Percentiles rank a stretch among this genome's conserved stretches.
phyloP scores from a whole-genome alignment of 352 stramenopile genomes.

The Phytophthora aleatoria region DNA sequence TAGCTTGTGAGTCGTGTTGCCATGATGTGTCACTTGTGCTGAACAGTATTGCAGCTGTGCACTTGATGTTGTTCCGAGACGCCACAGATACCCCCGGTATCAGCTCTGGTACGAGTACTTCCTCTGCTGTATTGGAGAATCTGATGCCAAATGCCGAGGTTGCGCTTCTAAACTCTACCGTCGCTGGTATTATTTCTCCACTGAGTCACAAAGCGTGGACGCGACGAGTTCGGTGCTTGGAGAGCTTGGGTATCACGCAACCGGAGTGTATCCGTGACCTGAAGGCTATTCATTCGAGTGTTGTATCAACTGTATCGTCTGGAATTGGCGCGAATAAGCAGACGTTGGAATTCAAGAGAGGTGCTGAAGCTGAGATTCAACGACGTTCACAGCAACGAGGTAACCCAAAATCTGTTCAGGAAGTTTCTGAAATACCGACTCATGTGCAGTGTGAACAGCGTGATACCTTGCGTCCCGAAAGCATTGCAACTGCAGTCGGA shows the following conservation, averaged over 20 bases:
- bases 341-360: constrained; percentile 19
- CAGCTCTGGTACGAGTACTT: background rate
- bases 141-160: background rate
- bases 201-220: constrained; percentile 36
- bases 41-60: constrained; percentile 2
- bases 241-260: constrained; percentile 9
- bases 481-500: background rate
- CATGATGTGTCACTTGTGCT: constrained; percentile 1
- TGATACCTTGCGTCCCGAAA: background rate
- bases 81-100: background rate
- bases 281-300: background rate
- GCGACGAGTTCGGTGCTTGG: constrained; percentile 23
- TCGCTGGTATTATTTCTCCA: constrained; percentile 34
- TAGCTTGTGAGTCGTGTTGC: background rate
- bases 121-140: background rate
- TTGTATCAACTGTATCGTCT: constrained; percentile 12
- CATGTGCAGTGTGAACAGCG: constrained; percentile 13
- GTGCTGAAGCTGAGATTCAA: background rate
- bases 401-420: background rate
- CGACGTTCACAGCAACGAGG: too few relatives aligned
- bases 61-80: background rate
- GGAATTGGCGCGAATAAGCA: background rate
- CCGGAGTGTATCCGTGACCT: constrained; percentile 16
- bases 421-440: constrained; percentile 9
- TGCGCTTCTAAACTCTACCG: constrained; percentile 27